Evolutionary conservation across 2,329 filamentous ascomycete genomes (phyloP).

Genomic region (Ophiostoma quercus): DNA sequence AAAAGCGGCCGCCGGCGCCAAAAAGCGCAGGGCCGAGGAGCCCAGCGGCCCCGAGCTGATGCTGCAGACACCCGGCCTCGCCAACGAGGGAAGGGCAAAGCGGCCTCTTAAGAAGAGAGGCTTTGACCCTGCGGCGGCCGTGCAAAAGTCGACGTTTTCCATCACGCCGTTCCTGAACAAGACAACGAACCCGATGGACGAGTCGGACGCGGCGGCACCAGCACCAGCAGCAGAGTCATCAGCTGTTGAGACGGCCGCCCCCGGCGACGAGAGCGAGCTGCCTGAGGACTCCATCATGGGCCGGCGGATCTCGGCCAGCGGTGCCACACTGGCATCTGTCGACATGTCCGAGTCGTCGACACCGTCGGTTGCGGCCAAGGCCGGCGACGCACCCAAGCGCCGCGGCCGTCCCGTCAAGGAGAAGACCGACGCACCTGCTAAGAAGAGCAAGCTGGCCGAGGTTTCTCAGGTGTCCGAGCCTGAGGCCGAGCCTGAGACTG

Average conservation of each 20-base stretch:
- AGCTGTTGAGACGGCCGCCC: neutral
- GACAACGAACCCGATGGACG: constrained; percentile 47
- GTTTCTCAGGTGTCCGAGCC: constrained; percentile 27
- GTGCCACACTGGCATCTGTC: constrained; percentile 15
- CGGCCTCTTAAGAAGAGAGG: constrained; percentile 52
- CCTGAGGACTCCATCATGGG: constrained; percentile 26
- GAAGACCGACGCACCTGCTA: constrained; percentile 44
- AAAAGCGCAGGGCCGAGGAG: constrained; percentile 46
- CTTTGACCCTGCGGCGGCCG: constrained; percentile 55
- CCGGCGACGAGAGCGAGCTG: constrained; percentile 27
- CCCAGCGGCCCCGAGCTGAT: constrained; percentile 45
- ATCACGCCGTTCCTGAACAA: constrained; percentile 89
- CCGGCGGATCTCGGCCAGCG: constrained; percentile 13
- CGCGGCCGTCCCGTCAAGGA: constrained; percentile 42
- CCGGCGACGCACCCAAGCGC: constrained; percentile 34
- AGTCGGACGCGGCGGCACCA: constrained; percentile 29
- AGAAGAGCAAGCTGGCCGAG: constrained; percentile 37
- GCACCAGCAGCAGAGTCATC: neutral
- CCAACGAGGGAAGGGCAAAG: constrained; percentile 32
- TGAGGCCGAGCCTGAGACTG: constrained; percentile 24
- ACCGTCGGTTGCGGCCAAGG: constrained; percentile 10
- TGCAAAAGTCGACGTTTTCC: constrained; percentile 87
- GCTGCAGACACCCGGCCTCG: constrained; percentile 41
- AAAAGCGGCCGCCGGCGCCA: constrained; percentile 37
- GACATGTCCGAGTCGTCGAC: constrained; percentile 15